phyloP scores from a whole-genome alignment of 441 rosid species.

The Hypseocharis bilobata region DNA sequence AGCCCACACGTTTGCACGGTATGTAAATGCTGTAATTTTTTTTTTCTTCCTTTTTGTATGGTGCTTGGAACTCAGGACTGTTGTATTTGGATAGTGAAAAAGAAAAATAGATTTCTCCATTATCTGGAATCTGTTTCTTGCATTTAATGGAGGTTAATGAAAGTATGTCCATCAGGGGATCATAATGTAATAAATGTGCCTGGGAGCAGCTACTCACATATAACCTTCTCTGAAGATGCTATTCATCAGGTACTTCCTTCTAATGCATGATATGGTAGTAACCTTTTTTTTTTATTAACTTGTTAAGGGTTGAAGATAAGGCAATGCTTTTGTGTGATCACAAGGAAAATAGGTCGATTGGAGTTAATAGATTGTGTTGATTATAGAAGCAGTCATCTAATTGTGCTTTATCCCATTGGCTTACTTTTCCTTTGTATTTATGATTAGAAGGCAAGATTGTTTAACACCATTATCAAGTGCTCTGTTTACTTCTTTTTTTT shows the following conservation, averaged over 20 bases:
- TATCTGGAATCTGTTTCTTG: conserved; percentile 14
- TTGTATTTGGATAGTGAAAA: conserved; percentile 6
- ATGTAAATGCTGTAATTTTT: conserved; percentile 13
- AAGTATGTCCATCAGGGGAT: conserved; percentile 35
- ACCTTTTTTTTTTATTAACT: background rate
- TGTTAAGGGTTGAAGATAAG: background rate
- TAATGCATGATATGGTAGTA: conserved; percentile 11
- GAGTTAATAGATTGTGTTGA: background rate
- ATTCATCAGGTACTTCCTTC: conserved; percentile 29
- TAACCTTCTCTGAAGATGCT: conserved; percentile 22
- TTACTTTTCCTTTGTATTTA: background rate
- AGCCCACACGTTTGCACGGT: conserved; percentile 28
- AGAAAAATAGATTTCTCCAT: background rate
- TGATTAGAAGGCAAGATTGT: background rate
- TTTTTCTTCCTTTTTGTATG: conserved; percentile 9
- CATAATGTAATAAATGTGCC: conserved; percentile 17
- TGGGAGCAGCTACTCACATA: conserved; percentile 23
- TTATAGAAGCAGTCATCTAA: background rate
- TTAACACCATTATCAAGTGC: background rate
- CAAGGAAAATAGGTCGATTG: background rate
- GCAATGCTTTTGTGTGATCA: background rate
- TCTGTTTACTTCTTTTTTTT: background rate
- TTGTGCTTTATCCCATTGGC: background rate
- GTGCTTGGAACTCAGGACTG: background rate
- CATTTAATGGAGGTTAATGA: conserved; percentile 15